These are phyloP conservation scores for Rhizopus microsporus DNA, from an alignment of 371 early-diverging fungal species.

Conservation along the genomic window DNA sequence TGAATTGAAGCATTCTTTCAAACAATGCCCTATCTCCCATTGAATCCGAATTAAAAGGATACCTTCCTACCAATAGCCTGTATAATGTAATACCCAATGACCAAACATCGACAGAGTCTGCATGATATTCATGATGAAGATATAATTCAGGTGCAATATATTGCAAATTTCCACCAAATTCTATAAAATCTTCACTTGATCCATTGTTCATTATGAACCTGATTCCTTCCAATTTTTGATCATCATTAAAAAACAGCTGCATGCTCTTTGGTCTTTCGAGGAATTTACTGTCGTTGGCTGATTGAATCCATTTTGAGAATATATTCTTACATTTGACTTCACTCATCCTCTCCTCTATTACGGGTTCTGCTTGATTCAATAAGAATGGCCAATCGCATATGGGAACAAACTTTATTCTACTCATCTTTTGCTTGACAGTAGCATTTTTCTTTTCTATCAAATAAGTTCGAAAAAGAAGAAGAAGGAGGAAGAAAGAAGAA, in stretches of 20 bases:
- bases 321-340: not conserved
- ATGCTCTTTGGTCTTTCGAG: conserved; percentile 13
- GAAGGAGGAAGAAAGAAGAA: too few relatives aligned
- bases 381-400: conserved; percentile 3
- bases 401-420: not conserved
- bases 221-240: conserved; percentile 16
- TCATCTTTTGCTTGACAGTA: too few relatives aligned
- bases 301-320: not conserved
- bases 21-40: conserved; percentile 29
- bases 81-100: conserved; percentile 45
- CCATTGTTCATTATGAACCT: conserved; percentile 14
- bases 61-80: conserved; percentile 41
- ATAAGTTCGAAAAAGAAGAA: too few relatives aligned
- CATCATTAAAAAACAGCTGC: conserved; percentile 20
- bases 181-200: conserved; percentile 17
- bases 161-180: conserved; percentile 33
- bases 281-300: not conserved
- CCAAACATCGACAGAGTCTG: conserved; percentile 38
- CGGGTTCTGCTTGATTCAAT: not conserved
- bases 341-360: not conserved
- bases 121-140: conserved; percentile 10
- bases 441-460: too few relatives aligned
- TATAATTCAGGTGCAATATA: conserved; percentile 46
- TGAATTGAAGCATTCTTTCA: conserved; percentile 38
- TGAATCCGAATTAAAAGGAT: conserved; percentile 33